Conservation (phyloP, 2,329 filamentous ascomycete genomes). For the Cladophialophora yegresii region DNA sequence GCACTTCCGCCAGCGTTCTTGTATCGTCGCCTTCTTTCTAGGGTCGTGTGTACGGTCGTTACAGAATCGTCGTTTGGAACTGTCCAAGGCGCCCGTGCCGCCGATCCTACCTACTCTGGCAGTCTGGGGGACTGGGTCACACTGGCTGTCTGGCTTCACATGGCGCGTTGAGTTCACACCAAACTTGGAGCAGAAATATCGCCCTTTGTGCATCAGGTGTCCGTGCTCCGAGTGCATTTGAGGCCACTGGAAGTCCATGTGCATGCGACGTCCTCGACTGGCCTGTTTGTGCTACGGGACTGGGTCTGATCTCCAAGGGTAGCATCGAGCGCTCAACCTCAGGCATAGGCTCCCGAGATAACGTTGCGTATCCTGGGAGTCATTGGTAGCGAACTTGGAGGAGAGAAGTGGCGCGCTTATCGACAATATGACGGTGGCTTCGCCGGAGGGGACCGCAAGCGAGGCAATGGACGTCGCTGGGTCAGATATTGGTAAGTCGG, state of each 20-base stretch:
- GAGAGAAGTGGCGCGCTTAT: not conserved
- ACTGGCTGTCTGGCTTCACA: not conserved
- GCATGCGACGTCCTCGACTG: not conserved
- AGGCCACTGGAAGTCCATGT: not conserved
- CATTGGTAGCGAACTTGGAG: not conserved
- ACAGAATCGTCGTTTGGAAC: not conserved
- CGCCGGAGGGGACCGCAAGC: conserved; percentile 9
- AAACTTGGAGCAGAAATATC: not conserved
- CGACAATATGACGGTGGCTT: conserved; percentile 11
- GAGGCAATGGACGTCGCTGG: conserved; percentile 11
- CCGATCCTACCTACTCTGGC: not conserved
- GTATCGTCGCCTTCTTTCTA: conserved; percentile 1
- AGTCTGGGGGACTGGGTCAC: not conserved
- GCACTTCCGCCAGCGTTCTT: not conserved
- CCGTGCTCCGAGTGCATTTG: not conserved
- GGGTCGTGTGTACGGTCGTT: conserved; percentile 17
- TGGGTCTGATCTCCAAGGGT: not conserved
- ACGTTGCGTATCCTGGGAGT: not conserved
- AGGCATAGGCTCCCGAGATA: not conserved
- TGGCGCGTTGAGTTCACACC: conserved; percentile 5
- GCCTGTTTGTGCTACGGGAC: not conserved
- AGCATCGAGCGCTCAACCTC: not conserved
- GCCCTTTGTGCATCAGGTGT: not conserved
- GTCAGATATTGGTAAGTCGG: conserved; percentile 22
- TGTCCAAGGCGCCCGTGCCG: not conserved